A percentile compares a stretch with the other conserved stretches of the same genome.
These are phyloP conservation scores for Penium margaritaceum DNA, from an alignment of 139 green algal species.

Conservation along the genomic window DNA sequence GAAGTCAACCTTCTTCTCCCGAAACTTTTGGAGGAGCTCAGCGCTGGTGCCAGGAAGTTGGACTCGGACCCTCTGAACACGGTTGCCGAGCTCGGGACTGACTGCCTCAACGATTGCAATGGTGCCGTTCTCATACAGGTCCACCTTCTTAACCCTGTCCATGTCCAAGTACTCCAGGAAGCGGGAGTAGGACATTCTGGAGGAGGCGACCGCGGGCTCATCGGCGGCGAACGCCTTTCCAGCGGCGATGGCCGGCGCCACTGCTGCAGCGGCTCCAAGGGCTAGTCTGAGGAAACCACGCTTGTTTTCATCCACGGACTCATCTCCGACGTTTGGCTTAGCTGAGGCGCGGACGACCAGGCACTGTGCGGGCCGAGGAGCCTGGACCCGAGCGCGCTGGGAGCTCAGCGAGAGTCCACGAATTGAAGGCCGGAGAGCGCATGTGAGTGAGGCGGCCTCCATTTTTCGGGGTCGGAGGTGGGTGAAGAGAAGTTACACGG, in stretches of 20 bases:
- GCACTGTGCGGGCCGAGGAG: too few species aligned
- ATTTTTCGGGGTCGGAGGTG: too few species aligned
- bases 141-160: slow-evolving; percentile 97
- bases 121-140: slow-evolving; percentile 98
- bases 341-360: too few species aligned
- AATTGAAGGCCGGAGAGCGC: too few species aligned
- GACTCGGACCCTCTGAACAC: slow-evolving; percentile 95
- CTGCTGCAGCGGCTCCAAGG: slow-evolving; percentile 24
- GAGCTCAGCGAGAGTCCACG: too few species aligned
- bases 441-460: too few species aligned
- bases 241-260: not conserved
- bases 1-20: slow-evolving; percentile 98
- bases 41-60: slow-evolving; percentile 84
- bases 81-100: slow-evolving; percentile 96
- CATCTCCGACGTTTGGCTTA: too few species aligned
- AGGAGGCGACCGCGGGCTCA: slow-evolving; percentile 74
- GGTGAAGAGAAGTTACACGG: too few species aligned
- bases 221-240: slow-evolving; percentile 4
- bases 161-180: slow-evolving; percentile 99
- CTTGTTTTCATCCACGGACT: too few species aligned
- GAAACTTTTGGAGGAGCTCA: slow-evolving; percentile 93
- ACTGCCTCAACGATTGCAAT: slow-evolving; percentile 98
- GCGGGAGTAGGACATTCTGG: slow-evolving; percentile 96
- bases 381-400: too few species aligned
- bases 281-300: slow-evolving; percentile 23